Evolutionary conservation across 2,329 filamentous ascomycete species (phyloP).

Genomic region (Fonsecaea monophora): DNA sequence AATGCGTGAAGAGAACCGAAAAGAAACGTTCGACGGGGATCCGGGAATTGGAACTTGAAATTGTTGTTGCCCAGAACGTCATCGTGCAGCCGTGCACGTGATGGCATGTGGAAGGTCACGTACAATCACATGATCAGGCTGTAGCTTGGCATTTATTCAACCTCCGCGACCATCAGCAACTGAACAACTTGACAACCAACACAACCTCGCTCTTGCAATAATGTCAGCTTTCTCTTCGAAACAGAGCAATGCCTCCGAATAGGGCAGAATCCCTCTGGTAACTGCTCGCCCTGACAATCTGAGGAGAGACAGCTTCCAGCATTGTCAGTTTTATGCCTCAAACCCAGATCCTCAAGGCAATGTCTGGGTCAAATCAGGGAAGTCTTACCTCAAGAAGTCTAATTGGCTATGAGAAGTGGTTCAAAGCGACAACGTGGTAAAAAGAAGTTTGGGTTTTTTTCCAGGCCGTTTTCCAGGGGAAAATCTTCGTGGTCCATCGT

Average conservation of each 20-base stretch:
- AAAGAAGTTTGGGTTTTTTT: not conserved
- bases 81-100: not conserved
- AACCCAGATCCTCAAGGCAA: not conserved
- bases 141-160: not conserved
- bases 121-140: not conserved
- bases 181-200: too few species aligned
- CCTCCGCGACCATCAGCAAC: not conserved
- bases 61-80: conserved; percentile 4
- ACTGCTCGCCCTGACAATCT: not conserved
- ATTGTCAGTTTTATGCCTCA: not conserved
- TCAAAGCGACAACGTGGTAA: not conserved
- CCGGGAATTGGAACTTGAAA: conserved; percentile 6
- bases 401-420: not conserved
- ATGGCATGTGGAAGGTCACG: not conserved
- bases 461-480: not conserved
- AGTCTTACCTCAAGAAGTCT: not conserved
- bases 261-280: not conserved
- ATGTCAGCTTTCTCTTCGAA: not conserved
- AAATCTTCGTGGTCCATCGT: not conserved
- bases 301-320: not conserved
- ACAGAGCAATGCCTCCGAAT: not conserved
- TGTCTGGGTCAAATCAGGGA: not conserved
- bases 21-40: conserved; percentile 5
- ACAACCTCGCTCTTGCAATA: not conserved
- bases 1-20: not conserved